Conservation (phyloP, 1,284 basidiomycete genomes). For the Boletellus deceptivus region DNA sequence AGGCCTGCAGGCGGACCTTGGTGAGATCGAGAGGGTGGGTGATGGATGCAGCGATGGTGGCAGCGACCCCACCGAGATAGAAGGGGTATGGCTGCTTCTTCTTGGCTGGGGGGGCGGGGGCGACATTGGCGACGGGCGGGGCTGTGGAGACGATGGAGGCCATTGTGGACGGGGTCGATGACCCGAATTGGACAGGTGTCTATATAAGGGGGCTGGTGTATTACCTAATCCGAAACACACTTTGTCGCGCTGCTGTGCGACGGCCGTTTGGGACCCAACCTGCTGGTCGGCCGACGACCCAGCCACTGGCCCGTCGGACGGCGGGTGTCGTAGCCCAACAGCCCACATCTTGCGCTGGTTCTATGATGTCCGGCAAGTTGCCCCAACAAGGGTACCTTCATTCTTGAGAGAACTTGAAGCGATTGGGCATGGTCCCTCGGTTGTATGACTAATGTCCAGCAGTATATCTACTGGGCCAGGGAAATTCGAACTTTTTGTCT, state of each 20-base stretch:
- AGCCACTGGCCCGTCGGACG: not conserved
- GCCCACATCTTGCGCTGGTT: too few relatives aligned
- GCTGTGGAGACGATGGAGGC: conserved; percentile 9
- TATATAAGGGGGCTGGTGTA: conserved; percentile 14
- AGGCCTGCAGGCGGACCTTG: conserved; percentile 84
- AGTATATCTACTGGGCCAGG: too few relatives aligned
- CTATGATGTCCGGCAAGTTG: too few relatives aligned
- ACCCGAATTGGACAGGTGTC: conserved; percentile 1
- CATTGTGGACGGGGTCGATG: conserved; percentile 15
- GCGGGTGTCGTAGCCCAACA: conserved; percentile 12
- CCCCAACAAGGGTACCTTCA: too few relatives aligned
- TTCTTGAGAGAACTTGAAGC: too few relatives aligned
- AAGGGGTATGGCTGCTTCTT: conserved; percentile 50
- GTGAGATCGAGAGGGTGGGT: conserved; percentile 78
- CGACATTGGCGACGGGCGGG: conserved; percentile 13
- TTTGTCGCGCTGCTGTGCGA: too few relatives aligned
- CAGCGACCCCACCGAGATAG: conserved; percentile 45
- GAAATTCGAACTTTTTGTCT: too few relatives aligned
- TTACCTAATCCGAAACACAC: conserved; percentile 16
- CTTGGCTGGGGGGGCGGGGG: conserved; percentile 2
- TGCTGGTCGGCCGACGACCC: too few relatives aligned
- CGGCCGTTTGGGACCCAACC: too few relatives aligned
- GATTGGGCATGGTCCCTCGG: too few relatives aligned
- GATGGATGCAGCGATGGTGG: conserved; percentile 33
- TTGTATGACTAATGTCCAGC: too few relatives aligned